Percentiles rank a stretch among this genome's conserved stretches.
phyloP scores from a whole-genome alignment of 2,329 filamentous ascomycete genomes.

The Lojkania enalia region DNA sequence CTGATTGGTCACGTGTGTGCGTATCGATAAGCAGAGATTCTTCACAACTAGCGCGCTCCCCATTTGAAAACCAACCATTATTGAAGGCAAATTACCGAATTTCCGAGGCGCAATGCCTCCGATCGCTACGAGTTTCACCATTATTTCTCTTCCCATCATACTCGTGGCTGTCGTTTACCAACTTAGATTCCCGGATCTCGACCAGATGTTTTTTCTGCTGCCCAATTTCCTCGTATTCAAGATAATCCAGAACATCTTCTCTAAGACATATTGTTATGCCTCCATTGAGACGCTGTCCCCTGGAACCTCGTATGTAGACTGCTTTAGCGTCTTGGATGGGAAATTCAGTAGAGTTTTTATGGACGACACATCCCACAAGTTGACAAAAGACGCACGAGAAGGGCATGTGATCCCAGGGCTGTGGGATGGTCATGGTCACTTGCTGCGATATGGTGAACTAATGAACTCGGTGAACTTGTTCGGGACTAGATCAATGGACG shows the following conservation, averaged over 20 bases:
- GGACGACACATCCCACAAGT: conserved; percentile 33
- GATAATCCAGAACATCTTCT: conserved; percentile 28
- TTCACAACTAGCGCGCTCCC: too few species aligned
- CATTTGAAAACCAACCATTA: too few species aligned
- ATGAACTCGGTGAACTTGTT: conserved; percentile 68
- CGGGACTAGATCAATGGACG: conserved; percentile 58
- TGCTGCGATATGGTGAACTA: conserved; percentile 68
- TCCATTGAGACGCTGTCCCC: conserved; percentile 50
- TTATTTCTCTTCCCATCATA: conserved; percentile 26
- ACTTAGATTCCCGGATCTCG: conserved; percentile 22
- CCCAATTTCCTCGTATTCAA: conserved; percentile 22
- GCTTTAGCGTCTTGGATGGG: conserved; percentile 60
- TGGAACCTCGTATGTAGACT: conserved; percentile 47
- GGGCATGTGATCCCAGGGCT: conserved; percentile 68
- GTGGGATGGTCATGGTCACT: conserved; percentile 72
- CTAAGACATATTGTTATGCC: conserved; percentile 48
- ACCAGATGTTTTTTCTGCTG: conserved; percentile 16
- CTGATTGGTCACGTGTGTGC: too few species aligned
- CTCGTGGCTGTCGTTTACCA: conserved; percentile 36
- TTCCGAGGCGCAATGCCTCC: neutral
- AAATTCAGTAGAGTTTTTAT: conserved; percentile 56
- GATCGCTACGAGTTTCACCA: conserved; percentile 24
- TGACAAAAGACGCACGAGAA: conserved; percentile 35
- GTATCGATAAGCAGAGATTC: too few species aligned
- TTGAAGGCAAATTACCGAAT: neutral